Evolutionary conservation across 441 rosid genomes (phyloP), one percentile per base, ranked within the genome.

Genomic region (Gossypium schwendimanii): DNA sequence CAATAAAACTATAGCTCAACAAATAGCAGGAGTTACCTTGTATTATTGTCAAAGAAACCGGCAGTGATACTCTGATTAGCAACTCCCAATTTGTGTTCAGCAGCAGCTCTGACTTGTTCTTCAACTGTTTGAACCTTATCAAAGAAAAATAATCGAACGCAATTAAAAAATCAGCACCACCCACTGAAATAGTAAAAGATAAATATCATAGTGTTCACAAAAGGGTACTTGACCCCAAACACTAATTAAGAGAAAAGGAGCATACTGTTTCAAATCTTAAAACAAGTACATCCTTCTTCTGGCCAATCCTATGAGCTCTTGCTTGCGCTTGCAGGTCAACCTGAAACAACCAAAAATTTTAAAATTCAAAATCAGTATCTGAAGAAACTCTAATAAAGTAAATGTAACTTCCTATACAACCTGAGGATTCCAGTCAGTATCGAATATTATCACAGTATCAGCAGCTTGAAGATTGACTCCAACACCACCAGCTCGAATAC

Each of bases 371-470:
- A 79, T 55, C 57, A 57, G 64, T 71, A 61, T 77, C 26, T 49
- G 63, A 71, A 50, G 63, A 10, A 54, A 63, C 7, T 47, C 47
- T 11, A 63, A 72, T 28, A 57, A 72, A 78, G 41, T 55, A 54
- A 66, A 33, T 57, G 18, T 44, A 57, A 62, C 64, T 72, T 68
- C 71, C 76, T 58, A 68, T 77, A 65, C 71, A 74, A 84, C 97
- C 96, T 93, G 98, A 73, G 98, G 98, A 79, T 93, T 93, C 98
- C 98, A 93, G 77, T 93, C 98, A 52, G 98, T 93, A 84, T 93
- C 97, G 54, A 93, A 93, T 83, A 93, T 84, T 75, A 93, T 91
- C 65, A 93, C 98, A 17, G 97, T 93, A 84, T 93, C 97, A 71
- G 98, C 98, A 73, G 97, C 97, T 78, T 93, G 98, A 82, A 93